Evolutionary conservation across 192 early-diverging fungal species (phyloP).

Genomic region (Umbelopsis sp.): DNA sequence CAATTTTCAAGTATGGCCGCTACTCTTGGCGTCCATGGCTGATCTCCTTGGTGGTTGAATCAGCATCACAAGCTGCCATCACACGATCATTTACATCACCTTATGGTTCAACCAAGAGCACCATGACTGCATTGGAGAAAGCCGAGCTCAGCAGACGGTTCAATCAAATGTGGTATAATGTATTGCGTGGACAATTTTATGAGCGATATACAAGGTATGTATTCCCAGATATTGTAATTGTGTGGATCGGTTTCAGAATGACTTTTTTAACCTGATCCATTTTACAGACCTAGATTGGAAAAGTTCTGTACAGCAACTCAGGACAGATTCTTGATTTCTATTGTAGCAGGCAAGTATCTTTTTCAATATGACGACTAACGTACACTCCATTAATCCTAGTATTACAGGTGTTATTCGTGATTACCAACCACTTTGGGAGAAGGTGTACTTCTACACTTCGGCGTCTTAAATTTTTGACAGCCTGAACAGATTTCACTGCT

Average conservation of each 20-base stretch:
- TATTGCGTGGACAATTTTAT: slow-evolving; percentile 87
- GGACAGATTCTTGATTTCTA: slow-evolving; percentile 76
- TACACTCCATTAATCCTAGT: too few relatives aligned
- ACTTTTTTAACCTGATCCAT: slow-evolving; percentile 3
- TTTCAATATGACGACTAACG: neutral
- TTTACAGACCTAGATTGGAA: slow-evolving; percentile 59
- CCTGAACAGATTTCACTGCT: too few relatives aligned
- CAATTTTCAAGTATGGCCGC: slow-evolving; percentile 72
- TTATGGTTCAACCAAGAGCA: slow-evolving; percentile 36
- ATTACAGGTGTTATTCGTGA: slow-evolving; percentile 63
- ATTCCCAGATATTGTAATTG: neutral
- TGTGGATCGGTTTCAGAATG: neutral
- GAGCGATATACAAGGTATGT: slow-evolving; percentile 72
- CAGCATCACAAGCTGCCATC: slow-evolving; percentile 51
- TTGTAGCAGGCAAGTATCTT: slow-evolving; percentile 62
- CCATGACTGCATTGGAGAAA: slow-evolving; percentile 71
- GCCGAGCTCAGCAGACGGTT: slow-evolving; percentile 76
- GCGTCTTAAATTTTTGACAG: slow-evolving; percentile 43
- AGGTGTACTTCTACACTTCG: slow-evolving; percentile 87
- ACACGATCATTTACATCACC: slow-evolving; percentile 38
- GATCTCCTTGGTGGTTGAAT: slow-evolving; percentile 77
- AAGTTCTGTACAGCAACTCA: slow-evolving; percentile 64
- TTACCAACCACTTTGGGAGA: slow-evolving; percentile 90
- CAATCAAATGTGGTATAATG: slow-evolving; percentile 77
- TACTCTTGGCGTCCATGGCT: slow-evolving; percentile 85